Conservation (phyloP, 2,329 filamentous ascomycete genomes). For the Penicillium decumbens region DNA sequence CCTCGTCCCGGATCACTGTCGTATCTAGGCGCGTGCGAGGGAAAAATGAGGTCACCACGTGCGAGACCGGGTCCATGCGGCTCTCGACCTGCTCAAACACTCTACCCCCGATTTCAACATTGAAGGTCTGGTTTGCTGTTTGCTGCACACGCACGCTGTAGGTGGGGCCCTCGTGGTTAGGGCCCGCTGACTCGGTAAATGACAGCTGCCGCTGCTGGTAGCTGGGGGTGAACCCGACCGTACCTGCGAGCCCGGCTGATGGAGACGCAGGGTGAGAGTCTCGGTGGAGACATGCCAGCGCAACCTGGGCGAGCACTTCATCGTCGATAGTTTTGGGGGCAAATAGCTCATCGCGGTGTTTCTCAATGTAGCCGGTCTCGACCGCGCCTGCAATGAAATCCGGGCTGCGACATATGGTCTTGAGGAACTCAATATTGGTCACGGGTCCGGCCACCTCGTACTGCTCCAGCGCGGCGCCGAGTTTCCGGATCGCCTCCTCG, state of each 20-base stretch:
- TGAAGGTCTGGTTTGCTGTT: slow-evolving; percentile 46
- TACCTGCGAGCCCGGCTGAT: slow-evolving; percentile 29
- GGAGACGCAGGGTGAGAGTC: slow-evolving; percentile 32
- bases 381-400: slow-evolving; percentile 84
- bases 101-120: slow-evolving; percentile 44
- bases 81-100: slow-evolving; percentile 46
- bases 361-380: slow-evolving; percentile 94
- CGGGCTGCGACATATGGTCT: slow-evolving; percentile 72
- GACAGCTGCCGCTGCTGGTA: slow-evolving; percentile 61
- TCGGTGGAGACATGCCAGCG: slow-evolving; percentile 64
- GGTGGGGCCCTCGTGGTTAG: slow-evolving; percentile 36
- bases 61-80: slow-evolving; percentile 43
- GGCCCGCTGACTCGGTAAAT: slow-evolving; percentile 47
- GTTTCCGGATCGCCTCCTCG: slow-evolving; percentile 74
- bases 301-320: slow-evolving; percentile 82
- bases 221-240: slow-evolving; percentile 57
- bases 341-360: slow-evolving; percentile 77
- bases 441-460: slow-evolving; percentile 91
- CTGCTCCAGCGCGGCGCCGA: slow-evolving; percentile 72
- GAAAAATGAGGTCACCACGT: slow-evolving; percentile 68
- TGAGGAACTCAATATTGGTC: slow-evolving; percentile 96
- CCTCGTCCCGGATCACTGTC: slow-evolving; percentile 59
- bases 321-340: slow-evolving; percentile 55
- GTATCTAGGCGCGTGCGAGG: slow-evolving; percentile 73
- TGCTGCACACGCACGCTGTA: slow-evolving; percentile 51